Conservation (phyloP, 805 yeast species). For the Pichia pseudocactophila region DNA sequence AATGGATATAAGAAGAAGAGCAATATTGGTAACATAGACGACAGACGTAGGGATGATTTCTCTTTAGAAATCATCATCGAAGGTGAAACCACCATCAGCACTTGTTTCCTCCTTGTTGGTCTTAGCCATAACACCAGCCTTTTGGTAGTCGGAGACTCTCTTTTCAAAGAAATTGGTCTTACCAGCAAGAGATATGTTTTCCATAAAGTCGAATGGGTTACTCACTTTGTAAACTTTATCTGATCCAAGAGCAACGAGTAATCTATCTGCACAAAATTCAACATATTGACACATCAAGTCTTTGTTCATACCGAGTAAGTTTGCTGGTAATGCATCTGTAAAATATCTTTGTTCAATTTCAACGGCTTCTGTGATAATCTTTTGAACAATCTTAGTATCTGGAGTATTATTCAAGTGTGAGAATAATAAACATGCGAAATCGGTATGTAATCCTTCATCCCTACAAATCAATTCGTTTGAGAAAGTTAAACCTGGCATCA, state of each 20-base stretch:
- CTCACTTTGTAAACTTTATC: conserved; percentile 77
- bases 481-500: conserved; percentile 98
- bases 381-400: conserved; percentile 63
- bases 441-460: conserved; percentile 98
- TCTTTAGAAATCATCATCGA: conserved; percentile 86
- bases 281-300: conserved; percentile 95
- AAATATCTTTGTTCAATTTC: conserved; percentile 88
- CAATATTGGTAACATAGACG: too few species aligned
- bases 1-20: too few species aligned
- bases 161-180: conserved; percentile 98
- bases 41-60: too few species aligned
- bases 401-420: conserved; percentile 92
- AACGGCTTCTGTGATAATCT: conserved; percentile 91
- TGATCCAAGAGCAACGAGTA: conserved; percentile 85
- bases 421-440: conserved; percentile 92
- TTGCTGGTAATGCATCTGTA: conserved; percentile 90
- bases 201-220: conserved; percentile 98
- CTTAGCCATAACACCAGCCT: conserved; percentile 97
- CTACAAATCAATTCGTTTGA: conserved; percentile 96
- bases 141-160: conserved; percentile 97
- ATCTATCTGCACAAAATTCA: conserved; percentile 95
- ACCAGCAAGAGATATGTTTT: conserved; percentile 95
- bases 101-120: conserved; percentile 31
- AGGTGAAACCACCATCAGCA: conserved; percentile 55
- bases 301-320: conserved; percentile 90